Base-by-base conservation (phyloP, 148 eudicot species). In the Nepenthes gracilis region DNA sequence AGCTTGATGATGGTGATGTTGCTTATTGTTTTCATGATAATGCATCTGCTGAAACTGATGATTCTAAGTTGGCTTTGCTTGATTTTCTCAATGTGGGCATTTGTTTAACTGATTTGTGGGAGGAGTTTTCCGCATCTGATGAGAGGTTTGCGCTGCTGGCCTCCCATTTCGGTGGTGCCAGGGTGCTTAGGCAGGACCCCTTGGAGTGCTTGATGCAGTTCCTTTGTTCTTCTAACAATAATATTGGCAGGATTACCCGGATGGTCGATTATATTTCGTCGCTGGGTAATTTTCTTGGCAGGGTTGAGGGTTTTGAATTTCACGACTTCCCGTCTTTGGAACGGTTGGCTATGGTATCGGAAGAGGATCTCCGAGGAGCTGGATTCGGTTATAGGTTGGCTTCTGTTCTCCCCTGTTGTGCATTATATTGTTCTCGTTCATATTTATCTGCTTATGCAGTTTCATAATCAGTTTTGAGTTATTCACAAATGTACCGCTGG, bases 171-270 rank as follows among this genome's bases (percentile, higher is more conserved):
- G 84, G 77, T 12, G 98, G 98, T 32, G 98, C 88, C 36, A 73
- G 98, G 62, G 98, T 93, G 59, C 80, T 93, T 65, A 77, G 98
- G 72, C 98, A 93, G 63, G 95, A 88, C 65, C 98, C 98, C 1
- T 55, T 93, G 48, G 96, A 93, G 77, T 93, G 98, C 54, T 71
- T 93, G 49, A 23, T 93, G 61, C 96, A 88, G 74, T 93, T 93
- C 45, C 69, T 88, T 54, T 88, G 98, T 68, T 86, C 96, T 0
- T 84, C 95, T 9, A 93, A 93, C 58, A 93, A 86, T 66, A 84
- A 93, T 64, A 88, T 93, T 35, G 64, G 67, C 60, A 84, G 98
- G 75, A 93, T 93, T 61, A 93, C 96, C 12, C 65, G 70, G 38
- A 93, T 93, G 98, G 96, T 93, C 48, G 98, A 80, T 76, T 86